Base-by-base conservation (phyloP, 2,329 filamentous ascomycete genomes). In the Pseudocercospora cruenta region DNA sequence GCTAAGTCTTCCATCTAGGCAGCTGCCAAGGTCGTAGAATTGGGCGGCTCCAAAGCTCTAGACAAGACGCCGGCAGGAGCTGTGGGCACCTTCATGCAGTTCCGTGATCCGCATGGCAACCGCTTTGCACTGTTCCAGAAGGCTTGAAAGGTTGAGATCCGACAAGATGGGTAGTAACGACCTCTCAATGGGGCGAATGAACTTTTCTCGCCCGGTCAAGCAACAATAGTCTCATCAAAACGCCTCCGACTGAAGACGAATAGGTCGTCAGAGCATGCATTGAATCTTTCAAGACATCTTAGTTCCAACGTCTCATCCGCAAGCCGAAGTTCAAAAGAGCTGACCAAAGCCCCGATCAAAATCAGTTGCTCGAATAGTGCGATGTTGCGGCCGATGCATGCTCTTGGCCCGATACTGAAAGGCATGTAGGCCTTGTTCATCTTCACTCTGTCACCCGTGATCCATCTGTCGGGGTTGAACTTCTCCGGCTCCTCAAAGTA, bases 401-500 rank as follows among this genome's bases (percentile, higher is more conserved):
- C 65, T 39, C 68, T 62, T 10, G 69, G 68, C 4, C 71, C 71
- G 22, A 63, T 43, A 8, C 62, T 63, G 63, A 75, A 75, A 1
- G 72, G 71, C 65, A 73, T 68, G 10, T 73, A 62, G 1, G 69
- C 64, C 14, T 39, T 24, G 26, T 59, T 59, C 57, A 59, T 59
- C 19, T 43, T 59, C 21, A 24, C 57, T 28, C 45, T 59, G 10
- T 54, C 47, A 16, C 47, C 49, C 19, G 78, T 78, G 1, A 85
- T 72, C 83, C 83, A 85, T 53, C 84, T 79, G 49, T 77, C 76
- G 0, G 82, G 82, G 24, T 78, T 75, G 79, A 81, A 85, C 5
- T 70, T 73, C 58, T 83, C 81, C 0, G 83, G 80, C 0, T 82
- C 76, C 0, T 82, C 81, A 65, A 83, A 85, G 6, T 84, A 79